Conservation (phyloP, 352 stramenopile genomes). For the Phytophthora melonis region DNA sequence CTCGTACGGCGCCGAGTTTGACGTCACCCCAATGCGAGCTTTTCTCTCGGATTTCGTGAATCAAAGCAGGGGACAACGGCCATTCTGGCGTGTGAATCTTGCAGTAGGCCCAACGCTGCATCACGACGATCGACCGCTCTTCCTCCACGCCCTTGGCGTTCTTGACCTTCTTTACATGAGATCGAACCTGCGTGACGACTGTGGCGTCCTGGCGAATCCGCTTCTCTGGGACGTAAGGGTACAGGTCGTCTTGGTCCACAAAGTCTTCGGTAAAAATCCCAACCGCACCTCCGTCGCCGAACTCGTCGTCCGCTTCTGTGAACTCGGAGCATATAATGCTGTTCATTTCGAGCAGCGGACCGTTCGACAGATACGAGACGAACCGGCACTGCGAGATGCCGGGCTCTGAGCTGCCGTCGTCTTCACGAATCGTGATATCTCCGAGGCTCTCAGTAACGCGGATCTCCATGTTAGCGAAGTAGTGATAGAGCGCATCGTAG, state of each 20-base stretch:
- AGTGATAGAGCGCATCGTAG: slow-evolving; percentile 51
- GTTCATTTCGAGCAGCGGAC: slow-evolving; percentile 47
- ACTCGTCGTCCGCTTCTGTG: slow-evolving; percentile 28
- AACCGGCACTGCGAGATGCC: slow-evolving; percentile 54
- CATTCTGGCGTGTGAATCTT: slow-evolving; percentile 28
- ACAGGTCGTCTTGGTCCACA: slow-evolving; percentile 50
- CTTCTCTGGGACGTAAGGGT: slow-evolving; percentile 36
- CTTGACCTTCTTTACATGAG: slow-evolving; percentile 16
- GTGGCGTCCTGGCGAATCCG: slow-evolving; percentile 42
- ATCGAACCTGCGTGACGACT: slow-evolving; percentile 34
- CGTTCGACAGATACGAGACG: slow-evolving; percentile 35
- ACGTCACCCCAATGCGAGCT: slow-evolving; percentile 52
- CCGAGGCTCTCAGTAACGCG: slow-evolving; percentile 55
- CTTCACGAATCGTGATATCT: slow-evolving; percentile 59
- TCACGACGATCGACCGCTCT: slow-evolving; percentile 37
- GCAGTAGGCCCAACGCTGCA: slow-evolving; percentile 25
- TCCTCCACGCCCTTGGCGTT: slow-evolving; percentile 18
- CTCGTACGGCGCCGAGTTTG: slow-evolving; percentile 40
- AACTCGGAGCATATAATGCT: slow-evolving; percentile 44
- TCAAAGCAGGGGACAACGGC: slow-evolving; percentile 27
- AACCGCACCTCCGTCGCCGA: slow-evolving; percentile 32
- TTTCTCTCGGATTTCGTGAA: slow-evolving; percentile 50
- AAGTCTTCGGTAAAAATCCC: slow-evolving; percentile 44
- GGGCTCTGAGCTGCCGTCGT: slow-evolving; percentile 52
- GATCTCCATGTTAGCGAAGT: slow-evolving; percentile 58